These are phyloP conservation scores for Sporisorium graminicola DNA, from an alignment of 1,284 basidiomycete species.

Conservation along the genomic window DNA sequence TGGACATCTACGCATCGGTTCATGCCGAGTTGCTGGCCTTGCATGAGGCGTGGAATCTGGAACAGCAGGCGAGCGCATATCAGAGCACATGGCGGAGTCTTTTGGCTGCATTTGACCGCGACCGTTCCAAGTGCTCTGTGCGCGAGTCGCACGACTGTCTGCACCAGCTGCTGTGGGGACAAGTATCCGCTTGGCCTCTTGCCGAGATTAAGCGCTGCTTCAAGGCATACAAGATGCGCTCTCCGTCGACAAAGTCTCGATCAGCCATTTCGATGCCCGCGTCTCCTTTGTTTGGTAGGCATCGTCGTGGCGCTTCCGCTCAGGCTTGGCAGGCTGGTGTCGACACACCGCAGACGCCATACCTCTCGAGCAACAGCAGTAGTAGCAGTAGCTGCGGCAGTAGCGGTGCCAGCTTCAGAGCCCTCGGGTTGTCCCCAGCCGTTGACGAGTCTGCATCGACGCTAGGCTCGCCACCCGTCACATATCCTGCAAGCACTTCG, in stretches of 20 bases:
- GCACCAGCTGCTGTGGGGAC: background rate
- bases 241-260: background rate
- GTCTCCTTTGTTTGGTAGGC: background rate
- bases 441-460: background rate
- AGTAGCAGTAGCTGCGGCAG: background rate
- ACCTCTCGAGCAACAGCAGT: background rate
- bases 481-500: background rate
- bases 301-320: background rate
- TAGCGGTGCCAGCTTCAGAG: background rate
- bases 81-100: background rate
- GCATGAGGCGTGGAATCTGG: background rate
- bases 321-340: background rate
- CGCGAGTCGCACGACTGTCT: background rate
- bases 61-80: background rate
- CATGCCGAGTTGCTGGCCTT: background rate
- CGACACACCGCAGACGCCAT: background rate
- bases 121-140: background rate
- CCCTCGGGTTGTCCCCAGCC: background rate
- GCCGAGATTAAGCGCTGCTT: slow-evolving; percentile 2
- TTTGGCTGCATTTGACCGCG: background rate
- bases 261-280: background rate
- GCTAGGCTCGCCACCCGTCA: background rate
- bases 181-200: background rate
- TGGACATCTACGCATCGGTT: background rate
- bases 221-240: slow-evolving; percentile 1